These are phyloP conservation scores for Fonsecaea pugnacius DNA, from an alignment of 2,329 filamentous ascomycete genomes.

Conservation along the genomic window DNA sequence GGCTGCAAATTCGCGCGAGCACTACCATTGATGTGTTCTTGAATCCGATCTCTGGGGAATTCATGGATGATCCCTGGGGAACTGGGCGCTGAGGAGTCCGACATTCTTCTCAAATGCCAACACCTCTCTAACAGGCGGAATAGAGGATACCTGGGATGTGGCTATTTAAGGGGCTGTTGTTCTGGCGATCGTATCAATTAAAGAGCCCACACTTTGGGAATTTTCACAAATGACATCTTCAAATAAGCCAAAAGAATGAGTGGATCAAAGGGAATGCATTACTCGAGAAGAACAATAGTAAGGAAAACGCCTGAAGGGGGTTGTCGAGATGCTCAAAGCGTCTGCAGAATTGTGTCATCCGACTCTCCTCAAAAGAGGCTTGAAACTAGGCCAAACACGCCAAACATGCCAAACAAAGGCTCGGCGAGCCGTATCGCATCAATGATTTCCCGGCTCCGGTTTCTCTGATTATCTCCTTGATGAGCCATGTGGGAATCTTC, in stretches of 20 bases:
- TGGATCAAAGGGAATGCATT: slow-evolving; percentile 14
- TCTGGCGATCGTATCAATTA: not conserved
- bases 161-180: not conserved
- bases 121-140: not conserved
- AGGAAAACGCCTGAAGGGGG: not conserved
- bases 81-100: slow-evolving; percentile 26
- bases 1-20: slow-evolving; percentile 8
- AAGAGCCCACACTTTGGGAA: not conserved
- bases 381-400: not conserved
- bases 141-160: not conserved
- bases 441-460: not conserved
- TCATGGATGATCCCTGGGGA: slow-evolving; percentile 33
- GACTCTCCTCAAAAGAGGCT: not conserved
- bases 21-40: slow-evolving; percentile 24
- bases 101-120: slow-evolving; percentile 21
- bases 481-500: not conserved
- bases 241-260: slow-evolving; percentile 1
- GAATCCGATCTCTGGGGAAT: slow-evolving; percentile 26
- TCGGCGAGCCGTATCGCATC: not conserved
- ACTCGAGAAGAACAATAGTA: slow-evolving; percentile 10
- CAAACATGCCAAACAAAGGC: no score
- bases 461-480: not conserved
- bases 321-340: not conserved
- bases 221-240: not conserved
- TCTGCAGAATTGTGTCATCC: slow-evolving; percentile 3